Evolutionary conservation across 768 basidiomycete genomes (phyloP).

Genomic region (Leccinum variicolor): DNA sequence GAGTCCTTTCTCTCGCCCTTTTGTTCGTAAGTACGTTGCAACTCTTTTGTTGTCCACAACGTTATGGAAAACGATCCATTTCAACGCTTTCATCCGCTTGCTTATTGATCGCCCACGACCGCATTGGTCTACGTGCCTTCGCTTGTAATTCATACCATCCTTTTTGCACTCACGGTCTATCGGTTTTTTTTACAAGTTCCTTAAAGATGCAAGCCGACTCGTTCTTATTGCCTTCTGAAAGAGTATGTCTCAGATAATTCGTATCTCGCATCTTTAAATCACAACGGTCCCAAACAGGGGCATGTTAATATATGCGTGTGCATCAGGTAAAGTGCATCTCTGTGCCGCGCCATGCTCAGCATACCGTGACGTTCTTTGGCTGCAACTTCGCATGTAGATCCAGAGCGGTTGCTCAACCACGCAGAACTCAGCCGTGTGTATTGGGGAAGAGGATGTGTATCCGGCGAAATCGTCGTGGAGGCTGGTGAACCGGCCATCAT

Average conservation of each 20-base stretch:
- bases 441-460: conserved; percentile 1
- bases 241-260: conserved; percentile 8
- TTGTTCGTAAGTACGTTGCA: neutral
- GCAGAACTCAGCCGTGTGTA: conserved; percentile 41
- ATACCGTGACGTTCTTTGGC: conserved; percentile 45
- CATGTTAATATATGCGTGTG: conserved; percentile 12
- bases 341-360: conserved; percentile 37
- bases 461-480: conserved; percentile 9
- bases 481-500: neutral
- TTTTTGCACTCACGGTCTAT: conserved; percentile 14
- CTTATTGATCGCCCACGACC: neutral
- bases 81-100: neutral
- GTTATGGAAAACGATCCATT: neutral
- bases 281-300: neutral
- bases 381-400: conserved; percentile 36
- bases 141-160: conserved; percentile 8
- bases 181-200: conserved; percentile 13
- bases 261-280: neutral
- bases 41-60: neutral
- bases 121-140: conserved; percentile 14
- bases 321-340: conserved; percentile 11
- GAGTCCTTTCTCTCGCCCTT: neutral
- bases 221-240: conserved; percentile 14
- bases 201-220: neutral
- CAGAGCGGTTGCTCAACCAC: conserved; percentile 42